Percentiles rank a stretch among this genome's conserved stretches.
Evolutionary conservation across 139 green algal genomes (phyloP).

Genomic region (Chlamydomonas applanata): DNA sequence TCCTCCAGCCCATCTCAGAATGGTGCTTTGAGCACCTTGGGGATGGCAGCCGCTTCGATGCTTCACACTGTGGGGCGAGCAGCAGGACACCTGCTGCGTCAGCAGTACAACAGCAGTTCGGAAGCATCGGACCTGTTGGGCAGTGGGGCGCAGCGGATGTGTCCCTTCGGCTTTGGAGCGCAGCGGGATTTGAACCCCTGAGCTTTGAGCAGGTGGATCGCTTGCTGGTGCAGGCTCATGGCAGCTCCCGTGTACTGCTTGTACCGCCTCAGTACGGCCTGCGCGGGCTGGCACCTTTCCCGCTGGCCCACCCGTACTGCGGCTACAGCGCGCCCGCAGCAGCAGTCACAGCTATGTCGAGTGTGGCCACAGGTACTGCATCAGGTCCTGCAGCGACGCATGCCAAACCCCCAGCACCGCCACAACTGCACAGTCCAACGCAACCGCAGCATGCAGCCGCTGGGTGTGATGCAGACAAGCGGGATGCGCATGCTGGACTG

Average conservation of each 20-base stretch:
- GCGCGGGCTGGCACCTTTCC: background rate
- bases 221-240: background rate
- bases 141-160: background rate
- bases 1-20: too few relatives aligned
- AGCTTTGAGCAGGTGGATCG: background rate
- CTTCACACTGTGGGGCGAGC: background rate
- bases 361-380: too few relatives aligned
- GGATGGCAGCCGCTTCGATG: too few relatives aligned
- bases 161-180: background rate
- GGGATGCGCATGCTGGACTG: too few relatives aligned
- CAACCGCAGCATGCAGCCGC: too few relatives aligned
- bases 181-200: background rate
- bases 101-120: background rate
- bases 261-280: constrained; percentile 3
- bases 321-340: background rate
- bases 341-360: too few relatives aligned
- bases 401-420: too few relatives aligned
- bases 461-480: too few relatives aligned
- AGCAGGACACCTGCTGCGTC: background rate
- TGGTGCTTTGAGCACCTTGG: too few relatives aligned
- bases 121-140: background rate
- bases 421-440: too few relatives aligned
- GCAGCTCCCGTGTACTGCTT: background rate
- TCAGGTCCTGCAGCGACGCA: too few relatives aligned
- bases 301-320: background rate